Evolutionary conservation across 1,284 basidiomycete genomes (phyloP).

Genomic region (Puccinia hordei): DNA sequence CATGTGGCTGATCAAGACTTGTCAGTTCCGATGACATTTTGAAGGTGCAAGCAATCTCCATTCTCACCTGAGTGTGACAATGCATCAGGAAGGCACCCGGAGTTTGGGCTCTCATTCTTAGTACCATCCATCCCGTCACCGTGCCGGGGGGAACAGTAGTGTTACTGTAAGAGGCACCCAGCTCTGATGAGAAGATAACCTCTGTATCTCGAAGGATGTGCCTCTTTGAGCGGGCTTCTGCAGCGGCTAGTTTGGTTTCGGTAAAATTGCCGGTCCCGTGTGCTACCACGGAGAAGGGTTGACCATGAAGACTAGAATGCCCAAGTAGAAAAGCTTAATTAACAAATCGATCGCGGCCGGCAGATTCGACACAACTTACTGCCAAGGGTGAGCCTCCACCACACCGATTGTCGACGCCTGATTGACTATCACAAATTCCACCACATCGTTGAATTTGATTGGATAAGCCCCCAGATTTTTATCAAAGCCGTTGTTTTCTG

Average conservation of each 20-base stretch:
- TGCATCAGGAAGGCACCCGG: constrained; percentile 46
- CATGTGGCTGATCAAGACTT: constrained; percentile 26
- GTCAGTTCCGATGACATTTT: not conserved
- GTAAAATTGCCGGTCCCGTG: constrained; percentile 32
- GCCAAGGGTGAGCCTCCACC: constrained; percentile 44
- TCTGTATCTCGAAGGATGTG: constrained; percentile 38
- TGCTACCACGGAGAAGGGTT: constrained; percentile 22
- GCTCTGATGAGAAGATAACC: constrained; percentile 19
- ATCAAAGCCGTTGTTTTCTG: constrained; percentile 42
- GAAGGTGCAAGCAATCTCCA: not conserved
- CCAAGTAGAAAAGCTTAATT: not conserved
- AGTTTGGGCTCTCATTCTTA: constrained; percentile 34
- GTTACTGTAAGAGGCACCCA: constrained; percentile 28
- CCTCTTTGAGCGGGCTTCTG: constrained; percentile 9
- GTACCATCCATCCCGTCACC: constrained; percentile 42
- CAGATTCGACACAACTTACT: constrained; percentile 13
- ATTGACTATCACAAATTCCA: constrained; percentile 46
- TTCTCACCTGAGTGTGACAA: constrained; percentile 45
- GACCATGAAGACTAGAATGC: constrained; percentile 39
- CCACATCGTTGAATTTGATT: constrained; percentile 37
- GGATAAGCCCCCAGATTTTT: constrained; percentile 19
- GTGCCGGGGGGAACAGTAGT: constrained; percentile 29
- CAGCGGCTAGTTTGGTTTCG: constrained; percentile 20
- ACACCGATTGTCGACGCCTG: constrained; percentile 20
- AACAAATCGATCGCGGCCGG: not conserved